Evolutionary conservation across 139 green algal genomes (phyloP), one percentile per base, ranked within the genome.

Genomic region (Astrephomene gubernaculifera): DNA sequence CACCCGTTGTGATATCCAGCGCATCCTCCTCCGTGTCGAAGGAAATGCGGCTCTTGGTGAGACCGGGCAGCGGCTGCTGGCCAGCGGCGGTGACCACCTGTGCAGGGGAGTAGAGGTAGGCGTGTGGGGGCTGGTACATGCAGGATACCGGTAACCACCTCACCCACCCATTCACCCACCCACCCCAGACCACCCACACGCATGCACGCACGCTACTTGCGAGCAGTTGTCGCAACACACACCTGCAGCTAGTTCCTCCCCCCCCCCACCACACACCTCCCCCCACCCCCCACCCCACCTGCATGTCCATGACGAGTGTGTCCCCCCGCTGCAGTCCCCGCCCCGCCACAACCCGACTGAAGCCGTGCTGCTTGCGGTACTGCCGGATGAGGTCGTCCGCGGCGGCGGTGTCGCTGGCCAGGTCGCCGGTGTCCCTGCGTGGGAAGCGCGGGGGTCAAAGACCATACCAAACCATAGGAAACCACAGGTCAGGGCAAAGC

Each of bases 351-450:
- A 97, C 87, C 31, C 80, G 69, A 71, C 94, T 87, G 70, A 89
- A 72, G 27, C 87, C 92, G 72, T 93, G 71, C 72, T 93, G 72
- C 90, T 96, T 96, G 49, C 75, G 88, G 65, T 93, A 90, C 44
- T 89, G 73, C 41, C 85, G 67, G 29, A 97, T 90, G 39, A 94
- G 88, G 71, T 86, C 87, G 53, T 96, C 91, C 14, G 88, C 89
- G 29, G 87, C 90, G 19, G 76, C 90, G 0, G 65, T 72, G 80
- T 96, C 93, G 19, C 87, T 90, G 7, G 79, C 57, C n/a, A 91
- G 81, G 87, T 91, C 81, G 45, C 90, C 90, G 21, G 83, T 83
- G 78, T 91, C 87, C 61, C 87, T 91, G 73, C 33, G 61, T 0
- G 52, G 29, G n/a, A n/a, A 43, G 27, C 31, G 29, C 7, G 39